A percentile compares a stretch with the other conserved stretches of the same genome.
Evolutionary conservation across 2,329 filamentous ascomycete genomes (phyloP).

Genomic region (Coniochaeta sp.): DNA sequence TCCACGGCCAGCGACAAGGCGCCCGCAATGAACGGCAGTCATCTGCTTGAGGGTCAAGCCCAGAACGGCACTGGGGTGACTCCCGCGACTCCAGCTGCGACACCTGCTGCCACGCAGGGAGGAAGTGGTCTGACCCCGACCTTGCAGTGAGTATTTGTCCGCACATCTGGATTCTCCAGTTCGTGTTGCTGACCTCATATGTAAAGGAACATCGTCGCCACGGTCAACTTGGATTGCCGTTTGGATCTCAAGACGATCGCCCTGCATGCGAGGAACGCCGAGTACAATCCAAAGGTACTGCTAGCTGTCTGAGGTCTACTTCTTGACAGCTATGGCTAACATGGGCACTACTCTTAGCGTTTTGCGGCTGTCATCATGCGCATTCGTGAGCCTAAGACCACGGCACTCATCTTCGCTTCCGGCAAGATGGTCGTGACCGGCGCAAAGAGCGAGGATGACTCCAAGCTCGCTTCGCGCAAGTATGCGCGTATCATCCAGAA

Average conservation of each 20-base stretch:
- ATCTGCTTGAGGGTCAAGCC: constrained; percentile 52
- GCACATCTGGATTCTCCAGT: constrained; percentile 23
- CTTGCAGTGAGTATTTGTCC: constrained; percentile 80
- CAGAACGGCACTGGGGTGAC: constrained; percentile 71
- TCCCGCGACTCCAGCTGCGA: constrained; percentile 85
- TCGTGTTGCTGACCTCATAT: constrained; percentile 45
- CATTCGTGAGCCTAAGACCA: constrained; percentile 98
- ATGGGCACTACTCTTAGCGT: constrained; percentile 52
- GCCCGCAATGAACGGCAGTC: constrained; percentile 35
- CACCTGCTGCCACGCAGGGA: constrained; percentile 73
- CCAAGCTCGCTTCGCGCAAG: constrained; percentile 92
- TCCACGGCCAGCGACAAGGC: constrained; percentile 51
- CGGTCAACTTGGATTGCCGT: constrained; percentile 95
- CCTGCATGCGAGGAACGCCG: constrained; percentile 93
- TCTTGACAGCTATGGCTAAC: constrained; percentile 21
- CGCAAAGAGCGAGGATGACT: constrained; percentile 96
- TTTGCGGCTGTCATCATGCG: constrained; percentile 99
- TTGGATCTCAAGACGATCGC: constrained; percentile 98
- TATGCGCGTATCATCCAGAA: constrained; percentile 99
- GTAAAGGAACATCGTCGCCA: constrained; percentile 92
- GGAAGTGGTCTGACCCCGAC: constrained; percentile 88
- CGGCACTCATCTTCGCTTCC: constrained; percentile 92
- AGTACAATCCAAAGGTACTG: constrained; percentile 95
- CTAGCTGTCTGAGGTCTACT: constrained; percentile 21
- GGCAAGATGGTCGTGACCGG: constrained; percentile 99